Evolutionary conservation across 2,329 filamentous ascomycete genomes (phyloP).

Genomic region (Knufia fluminis): DNA sequence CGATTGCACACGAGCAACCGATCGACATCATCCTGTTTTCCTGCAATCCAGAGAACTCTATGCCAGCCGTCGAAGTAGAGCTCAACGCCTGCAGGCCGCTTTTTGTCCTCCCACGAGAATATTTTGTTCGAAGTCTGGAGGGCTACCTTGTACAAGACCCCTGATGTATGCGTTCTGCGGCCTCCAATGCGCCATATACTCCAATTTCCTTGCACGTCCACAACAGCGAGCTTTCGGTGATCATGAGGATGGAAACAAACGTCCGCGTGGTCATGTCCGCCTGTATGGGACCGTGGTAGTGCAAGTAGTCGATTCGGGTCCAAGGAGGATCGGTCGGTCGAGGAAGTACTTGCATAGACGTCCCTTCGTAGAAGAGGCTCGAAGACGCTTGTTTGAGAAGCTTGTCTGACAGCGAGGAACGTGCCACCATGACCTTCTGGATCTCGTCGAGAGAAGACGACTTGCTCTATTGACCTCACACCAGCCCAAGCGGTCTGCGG

Average conservation of each 20-base stretch:
- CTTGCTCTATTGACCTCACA: background rate
- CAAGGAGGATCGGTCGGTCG: background rate
- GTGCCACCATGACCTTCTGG: background rate
- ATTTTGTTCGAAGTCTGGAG: slow-evolving; percentile 14
- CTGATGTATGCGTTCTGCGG: slow-evolving; percentile 24
- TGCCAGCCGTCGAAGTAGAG: slow-evolving; percentile 36
- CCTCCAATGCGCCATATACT: slow-evolving; percentile 39
- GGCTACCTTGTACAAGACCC: slow-evolving; percentile 24
- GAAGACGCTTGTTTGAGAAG: slow-evolving; percentile 3
- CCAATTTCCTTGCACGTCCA: slow-evolving; percentile 48
- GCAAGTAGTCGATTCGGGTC: slow-evolving; percentile 1
- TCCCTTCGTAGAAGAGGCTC: slow-evolving; percentile 1
- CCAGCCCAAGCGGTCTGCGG: background rate
- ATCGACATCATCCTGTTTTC: slow-evolving; percentile 23
- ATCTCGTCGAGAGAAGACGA: background rate
- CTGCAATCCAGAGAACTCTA: slow-evolving; percentile 32
- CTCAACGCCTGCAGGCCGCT: slow-evolving; percentile 14
- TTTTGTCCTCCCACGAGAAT: slow-evolving; percentile 15
- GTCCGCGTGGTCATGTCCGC: slow-evolving; percentile 42
- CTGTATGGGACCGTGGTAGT: slow-evolving; percentile 27
- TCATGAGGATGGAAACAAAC: slow-evolving; percentile 53
- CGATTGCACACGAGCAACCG: slow-evolving; percentile 46
- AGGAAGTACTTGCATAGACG: background rate
- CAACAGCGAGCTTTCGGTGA: slow-evolving; percentile 46
- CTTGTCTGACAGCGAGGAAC: slow-evolving; percentile 1